These are phyloP conservation scores for Aspergillus japonicus DNA, from an alignment of 2,329 filamentous ascomycete genomes.

Conservation along the genomic window DNA sequence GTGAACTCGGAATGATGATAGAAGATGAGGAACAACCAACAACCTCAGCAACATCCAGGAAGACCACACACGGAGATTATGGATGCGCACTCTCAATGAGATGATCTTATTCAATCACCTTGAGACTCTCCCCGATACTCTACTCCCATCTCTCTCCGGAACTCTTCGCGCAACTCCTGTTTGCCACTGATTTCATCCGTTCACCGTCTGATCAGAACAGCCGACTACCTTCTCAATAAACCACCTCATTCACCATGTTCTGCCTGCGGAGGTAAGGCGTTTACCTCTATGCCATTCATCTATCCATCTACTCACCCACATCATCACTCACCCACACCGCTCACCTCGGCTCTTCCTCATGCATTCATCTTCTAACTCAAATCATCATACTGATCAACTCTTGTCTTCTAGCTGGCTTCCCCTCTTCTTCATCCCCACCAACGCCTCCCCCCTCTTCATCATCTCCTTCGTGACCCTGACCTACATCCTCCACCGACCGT, in stretches of 20 bases:
- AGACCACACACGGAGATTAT: not conserved
- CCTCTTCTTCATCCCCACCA: conserved; percentile 83
- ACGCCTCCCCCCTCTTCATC: conserved; percentile 81
- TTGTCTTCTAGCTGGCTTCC: conserved; percentile 67
- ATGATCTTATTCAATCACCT: not conserved
- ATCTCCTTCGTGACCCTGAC: conserved; percentile 88
- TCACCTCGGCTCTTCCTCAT: not conserved
- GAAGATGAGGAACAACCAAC: too few species aligned
- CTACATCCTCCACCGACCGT: conserved; percentile 94
- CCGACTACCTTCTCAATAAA: conserved; percentile 6
- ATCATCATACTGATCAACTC: conserved; percentile 1
- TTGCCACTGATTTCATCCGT: not conserved
- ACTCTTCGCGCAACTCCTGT: not conserved
- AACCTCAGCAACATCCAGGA: not conserved
- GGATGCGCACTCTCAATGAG: not conserved
- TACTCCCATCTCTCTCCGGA: not conserved
- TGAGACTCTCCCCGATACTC: not conserved
- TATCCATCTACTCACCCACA: not conserved
- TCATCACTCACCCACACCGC: not conserved
- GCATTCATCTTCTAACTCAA: not conserved
- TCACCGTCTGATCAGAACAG: not conserved
- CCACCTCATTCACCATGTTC: conserved; percentile 52
- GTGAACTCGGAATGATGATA: not conserved
- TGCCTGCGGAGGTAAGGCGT: conserved; percentile 61
- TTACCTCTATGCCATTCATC: not conserved